Evolutionary conservation across 352 stramenopile genomes (phyloP).

Genomic region (Globisporangium acanthophoron): DNA sequence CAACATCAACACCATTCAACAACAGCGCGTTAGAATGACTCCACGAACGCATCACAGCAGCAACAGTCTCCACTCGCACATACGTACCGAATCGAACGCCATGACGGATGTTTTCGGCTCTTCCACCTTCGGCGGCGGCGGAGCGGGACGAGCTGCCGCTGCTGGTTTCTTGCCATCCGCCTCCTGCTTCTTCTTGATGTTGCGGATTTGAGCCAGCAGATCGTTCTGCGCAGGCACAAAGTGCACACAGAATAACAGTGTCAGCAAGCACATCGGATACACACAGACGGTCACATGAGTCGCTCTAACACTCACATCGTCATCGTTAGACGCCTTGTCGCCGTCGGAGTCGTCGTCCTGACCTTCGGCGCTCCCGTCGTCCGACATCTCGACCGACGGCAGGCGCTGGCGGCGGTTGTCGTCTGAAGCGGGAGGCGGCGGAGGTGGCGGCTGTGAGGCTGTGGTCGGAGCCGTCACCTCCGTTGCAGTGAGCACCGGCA

Average conservation of each 20-base stretch:
- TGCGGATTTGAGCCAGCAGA: conserved; percentile 72
- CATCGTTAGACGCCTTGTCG: conserved; percentile 63
- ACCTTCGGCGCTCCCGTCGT: conserved; percentile 65
- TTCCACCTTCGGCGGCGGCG: conserved; percentile 35
- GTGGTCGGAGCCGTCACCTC: conserved; percentile 42
- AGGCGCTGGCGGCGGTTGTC: conserved; percentile 31
- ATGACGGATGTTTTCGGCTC: conserved; percentile 51
- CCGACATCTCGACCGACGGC: conserved; percentile 75
- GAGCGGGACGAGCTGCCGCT: conserved; percentile 14
- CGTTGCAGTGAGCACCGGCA: conserved; percentile 72
- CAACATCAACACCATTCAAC: not conserved
- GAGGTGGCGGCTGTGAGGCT: conserved; percentile 17
- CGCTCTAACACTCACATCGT: conserved; percentile 28
- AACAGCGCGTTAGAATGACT: not conserved
- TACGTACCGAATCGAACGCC: conserved; percentile 54
- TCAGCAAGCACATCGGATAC: not conserved
- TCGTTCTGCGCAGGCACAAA: conserved; percentile 33
- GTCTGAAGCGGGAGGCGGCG: conserved; percentile 38
- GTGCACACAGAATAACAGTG: not conserved
- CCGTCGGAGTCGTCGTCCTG: conserved; percentile 28
- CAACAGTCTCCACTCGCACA: not conserved
- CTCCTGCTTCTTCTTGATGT: conserved; percentile 81
- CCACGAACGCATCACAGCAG: conserved; percentile 4
- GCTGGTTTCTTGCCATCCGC: conserved; percentile 24
- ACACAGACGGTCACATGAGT: no score